Percentiles rank a stretch among this genome's conserved stretches.
phyloP scores from a whole-genome alignment of 495 filamentous ascomycete genomes.

The Talaromyces trachyspermus region DNA sequence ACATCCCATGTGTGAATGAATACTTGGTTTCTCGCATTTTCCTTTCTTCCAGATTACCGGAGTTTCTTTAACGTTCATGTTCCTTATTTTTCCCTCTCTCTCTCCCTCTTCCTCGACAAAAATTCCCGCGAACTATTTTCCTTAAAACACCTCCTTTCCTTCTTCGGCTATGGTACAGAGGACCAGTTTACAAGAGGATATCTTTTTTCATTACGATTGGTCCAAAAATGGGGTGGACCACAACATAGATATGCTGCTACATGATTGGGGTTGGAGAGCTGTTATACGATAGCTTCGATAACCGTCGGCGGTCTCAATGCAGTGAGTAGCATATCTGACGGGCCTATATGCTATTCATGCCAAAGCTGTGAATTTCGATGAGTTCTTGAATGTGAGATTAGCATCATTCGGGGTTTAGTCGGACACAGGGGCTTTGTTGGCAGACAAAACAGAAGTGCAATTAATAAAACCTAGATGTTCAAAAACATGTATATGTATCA shows the following conservation, averaged over 20 bases:
- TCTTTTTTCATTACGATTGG: constrained; percentile 12
- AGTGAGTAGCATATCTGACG: too few species aligned
- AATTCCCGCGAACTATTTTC: constrained; percentile 18
- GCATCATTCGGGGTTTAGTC: neutral
- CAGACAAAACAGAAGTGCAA: constrained; percentile 7
- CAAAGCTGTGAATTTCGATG: neutral
- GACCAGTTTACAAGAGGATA: constrained; percentile 12
- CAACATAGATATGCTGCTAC: constrained; percentile 3
- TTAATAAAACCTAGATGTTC: neutral
- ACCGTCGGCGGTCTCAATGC: too few species aligned
- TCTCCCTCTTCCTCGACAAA: constrained; percentile 2
- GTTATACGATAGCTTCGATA: constrained; percentile 2
- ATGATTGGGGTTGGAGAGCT: constrained; percentile 4
- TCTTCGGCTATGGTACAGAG: constrained; percentile 15
- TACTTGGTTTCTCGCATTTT: constrained; percentile 20
- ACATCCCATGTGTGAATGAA: constrained; percentile 27
- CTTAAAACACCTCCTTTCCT: constrained; percentile 21
- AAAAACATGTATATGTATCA: neutral
- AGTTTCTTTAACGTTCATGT: constrained; percentile 8
- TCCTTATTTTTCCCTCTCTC: constrained; percentile 3
- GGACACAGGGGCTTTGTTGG: neutral
- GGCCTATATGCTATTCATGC: constrained; percentile 1
- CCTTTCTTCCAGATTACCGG: constrained; percentile 6
- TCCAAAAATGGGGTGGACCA: constrained; percentile 7
- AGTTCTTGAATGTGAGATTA: neutral